phyloP scores from a whole-genome alignment of 169 alveolate species.

The Cryptosporidium canis region DNA sequence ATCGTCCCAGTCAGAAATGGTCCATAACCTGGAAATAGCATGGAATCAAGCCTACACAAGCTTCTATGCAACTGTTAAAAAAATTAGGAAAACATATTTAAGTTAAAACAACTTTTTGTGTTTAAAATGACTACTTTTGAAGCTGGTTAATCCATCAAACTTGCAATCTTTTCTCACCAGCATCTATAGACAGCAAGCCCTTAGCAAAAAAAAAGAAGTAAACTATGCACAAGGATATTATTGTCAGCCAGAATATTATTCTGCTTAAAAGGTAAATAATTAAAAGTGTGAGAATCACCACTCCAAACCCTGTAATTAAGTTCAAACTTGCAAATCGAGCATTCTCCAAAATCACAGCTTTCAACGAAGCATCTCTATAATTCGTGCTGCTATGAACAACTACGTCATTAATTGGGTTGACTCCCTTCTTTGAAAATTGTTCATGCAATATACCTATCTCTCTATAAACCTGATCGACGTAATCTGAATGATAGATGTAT shows the following conservation, averaged over 20 bases:
- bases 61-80: slow-evolving; percentile 32
- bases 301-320: not conserved
- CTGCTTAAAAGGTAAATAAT: slow-evolving; percentile 22
- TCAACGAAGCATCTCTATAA: not conserved
- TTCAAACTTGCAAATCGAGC: not conserved
- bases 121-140: not conserved
- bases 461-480: slow-evolving; percentile 22
- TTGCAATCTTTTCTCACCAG: not conserved
- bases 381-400: not conserved
- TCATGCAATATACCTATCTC: not conserved
- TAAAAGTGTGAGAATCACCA: not conserved
- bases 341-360: not conserved
- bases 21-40: slow-evolving; percentile 33
- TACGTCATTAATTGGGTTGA: not conserved
- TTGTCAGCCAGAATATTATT: slow-evolving; percentile 35
- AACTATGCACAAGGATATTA: not conserved
- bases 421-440: not conserved
- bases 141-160: not conserved
- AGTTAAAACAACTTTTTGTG: not conserved
- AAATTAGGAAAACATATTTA: slow-evolving; percentile 22
- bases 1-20: slow-evolving; percentile 48
- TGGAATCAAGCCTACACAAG: slow-evolving; percentile 44
- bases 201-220: not conserved
- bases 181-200: not conserved
- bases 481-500: slow-evolving; percentile 42